Evolutionary conservation across 2,329 filamentous ascomycete species (phyloP).

Genomic region (Ascochyta rabiei): DNA sequence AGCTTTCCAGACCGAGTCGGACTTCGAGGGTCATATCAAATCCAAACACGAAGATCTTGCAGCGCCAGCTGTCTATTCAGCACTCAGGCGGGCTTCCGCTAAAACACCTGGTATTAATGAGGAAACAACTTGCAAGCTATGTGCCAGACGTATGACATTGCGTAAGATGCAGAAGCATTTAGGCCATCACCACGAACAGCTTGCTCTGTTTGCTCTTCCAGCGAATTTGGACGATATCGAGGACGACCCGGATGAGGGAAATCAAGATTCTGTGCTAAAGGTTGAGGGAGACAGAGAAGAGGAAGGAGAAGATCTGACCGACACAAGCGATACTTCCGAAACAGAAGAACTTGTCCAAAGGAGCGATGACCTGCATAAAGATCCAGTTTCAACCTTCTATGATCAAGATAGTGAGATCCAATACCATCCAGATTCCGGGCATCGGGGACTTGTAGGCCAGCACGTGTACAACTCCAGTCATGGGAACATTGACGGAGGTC

Average conservation of each 20-base stretch:
- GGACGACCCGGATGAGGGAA: slow-evolving; percentile 9
- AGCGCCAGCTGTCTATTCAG: neutral
- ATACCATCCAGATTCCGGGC: too few relatives aligned
- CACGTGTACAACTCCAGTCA: too few relatives aligned
- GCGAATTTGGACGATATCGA: slow-evolving; percentile 21
- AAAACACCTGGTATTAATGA: neutral
- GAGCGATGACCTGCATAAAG: too few relatives aligned
- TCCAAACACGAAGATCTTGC: neutral
- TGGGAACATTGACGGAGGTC: too few relatives aligned
- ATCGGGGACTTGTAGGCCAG: too few relatives aligned
- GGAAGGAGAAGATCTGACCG: neutral
- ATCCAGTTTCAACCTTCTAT: too few relatives aligned
- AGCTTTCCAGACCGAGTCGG: neutral
- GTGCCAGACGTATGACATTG: slow-evolving; percentile 17
- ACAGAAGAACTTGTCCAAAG: neutral
- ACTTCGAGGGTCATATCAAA: neutral
- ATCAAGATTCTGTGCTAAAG: neutral
- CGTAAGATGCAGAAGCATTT: slow-evolving; percentile 25
- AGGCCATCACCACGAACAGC: slow-evolving; percentile 30
- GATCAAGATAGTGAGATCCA: too few relatives aligned
- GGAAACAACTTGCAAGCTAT: slow-evolving; percentile 13
- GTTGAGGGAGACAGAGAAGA: neutral
- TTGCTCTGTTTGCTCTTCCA: slow-evolving; percentile 33
- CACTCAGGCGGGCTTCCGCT: neutral
- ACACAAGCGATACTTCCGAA: neutral